A percentile compares a stretch with the other conserved stretches of the same genome.
These are phyloP conservation scores for Babesia gibsoni DNA, from an alignment of 169 alveolate species.

Conservation along the genomic window DNA sequence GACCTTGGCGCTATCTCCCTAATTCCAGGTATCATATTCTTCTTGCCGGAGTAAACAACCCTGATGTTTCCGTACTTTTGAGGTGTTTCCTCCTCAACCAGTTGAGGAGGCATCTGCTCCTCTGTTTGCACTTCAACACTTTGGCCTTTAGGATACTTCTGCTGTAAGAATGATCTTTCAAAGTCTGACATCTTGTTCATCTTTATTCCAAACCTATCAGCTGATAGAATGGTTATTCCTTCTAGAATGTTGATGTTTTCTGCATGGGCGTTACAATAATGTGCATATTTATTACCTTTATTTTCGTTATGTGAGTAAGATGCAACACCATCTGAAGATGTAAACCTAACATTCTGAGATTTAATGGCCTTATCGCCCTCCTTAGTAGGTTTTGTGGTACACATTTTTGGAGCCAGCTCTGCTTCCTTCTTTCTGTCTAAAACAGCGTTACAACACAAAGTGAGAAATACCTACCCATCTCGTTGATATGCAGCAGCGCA, in stretches of 20 bases:
- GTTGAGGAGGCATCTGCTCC: background rate
- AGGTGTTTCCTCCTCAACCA: background rate
- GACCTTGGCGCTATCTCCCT: background rate
- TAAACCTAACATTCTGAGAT: background rate
- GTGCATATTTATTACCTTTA: too few species aligned
- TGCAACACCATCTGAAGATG: too few species aligned
- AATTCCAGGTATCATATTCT: background rate
- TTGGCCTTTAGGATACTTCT: background rate
- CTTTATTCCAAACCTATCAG: slow-evolving; percentile 14
- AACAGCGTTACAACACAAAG: background rate
- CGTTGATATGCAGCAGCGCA: slow-evolving; percentile 50
- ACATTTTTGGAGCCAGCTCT: slow-evolving; percentile 57
- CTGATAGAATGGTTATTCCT: slow-evolving; percentile 31
- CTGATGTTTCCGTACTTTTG: background rate
- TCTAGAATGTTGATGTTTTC: slow-evolving; percentile 21
- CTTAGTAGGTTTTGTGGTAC: slow-evolving; percentile 3
- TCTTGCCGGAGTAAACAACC: slow-evolving; percentile 25
- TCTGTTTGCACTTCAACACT: slow-evolving; percentile 61
- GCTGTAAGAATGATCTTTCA: background rate
- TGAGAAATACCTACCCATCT: slow-evolving; percentile 27
- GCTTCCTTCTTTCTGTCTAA: slow-evolving; percentile 47
- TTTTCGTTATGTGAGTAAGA: too few species aligned
- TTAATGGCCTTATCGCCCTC: background rate
- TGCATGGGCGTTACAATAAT: too few species aligned
- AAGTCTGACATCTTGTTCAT: slow-evolving; percentile 58